Base-by-base conservation (phyloP, 1,139 yeast genomes). In the Chernovozyma aurita region DNA sequence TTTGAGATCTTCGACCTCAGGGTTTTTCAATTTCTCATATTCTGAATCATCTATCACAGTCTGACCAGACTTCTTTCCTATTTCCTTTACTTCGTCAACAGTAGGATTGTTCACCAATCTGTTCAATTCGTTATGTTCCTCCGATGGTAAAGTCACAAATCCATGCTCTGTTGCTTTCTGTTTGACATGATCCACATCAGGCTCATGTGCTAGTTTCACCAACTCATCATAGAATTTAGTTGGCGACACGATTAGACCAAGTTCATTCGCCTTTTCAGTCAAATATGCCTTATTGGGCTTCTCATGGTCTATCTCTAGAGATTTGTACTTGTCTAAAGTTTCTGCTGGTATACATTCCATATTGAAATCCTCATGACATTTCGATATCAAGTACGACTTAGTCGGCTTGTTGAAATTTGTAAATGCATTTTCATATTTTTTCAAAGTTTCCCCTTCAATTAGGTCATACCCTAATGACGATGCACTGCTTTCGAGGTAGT, bases 211-310 rank as follows among this genome's bases (percentile, higher is more conserved):
- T 32, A 44, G 36, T n/a, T 52, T 45, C 3, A 49, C 52, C 35
- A 66, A 48, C 26, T 57, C 55, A 25, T 63, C 65, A 34, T 63
- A 59, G 22, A 55, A 52, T 14, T 50, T 46, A 8, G 61, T 39
- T 0, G 69, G 47, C 1, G 68, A 47, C 7, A 65, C 52, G 22
- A 59, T 57, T 31, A 58, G 49, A 5, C 68, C 70, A 26, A 61
- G 41, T 6, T 55, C 58, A 37, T 62, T 57, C 32, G 70, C 64
- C 35, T 59, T 57, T 15, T 49, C 42, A 3, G 49, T 53, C n/a
- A 63, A 38, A 33, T 57, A 57, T 2, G 50, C 51, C 25, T 47
- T 41, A 12, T 46, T 33, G 16, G 64, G 65, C 32, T 57, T 61
- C 17, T 59, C 65, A 35, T 55, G 50, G 24, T 63, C 65, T 0